A percentile compares a stretch with the other conserved stretches of the same genome.
These are phyloP conservation scores for Ogataea methanolica DNA, from an alignment of 805 yeast genomes.

Conservation along the genomic window DNA sequence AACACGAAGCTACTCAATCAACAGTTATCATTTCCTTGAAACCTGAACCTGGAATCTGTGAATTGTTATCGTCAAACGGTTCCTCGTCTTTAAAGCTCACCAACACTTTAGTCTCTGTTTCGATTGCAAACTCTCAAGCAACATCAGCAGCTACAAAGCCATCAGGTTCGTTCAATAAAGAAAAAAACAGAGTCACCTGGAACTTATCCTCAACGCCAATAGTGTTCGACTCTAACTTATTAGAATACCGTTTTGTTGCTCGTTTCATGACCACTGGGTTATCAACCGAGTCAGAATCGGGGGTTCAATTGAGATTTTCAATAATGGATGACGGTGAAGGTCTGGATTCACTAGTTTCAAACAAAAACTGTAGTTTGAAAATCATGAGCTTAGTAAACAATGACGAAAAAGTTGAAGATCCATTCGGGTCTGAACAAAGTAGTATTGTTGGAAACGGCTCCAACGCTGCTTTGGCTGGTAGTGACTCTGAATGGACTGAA, in stretches of 20 bases:
- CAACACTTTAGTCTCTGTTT: conserved; percentile 58
- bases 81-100: conserved; percentile 41
- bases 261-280: conserved; percentile 73
- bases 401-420: conserved; percentile 28
- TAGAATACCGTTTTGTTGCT: conserved; percentile 73
- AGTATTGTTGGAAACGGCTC: not conserved
- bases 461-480: not conserved
- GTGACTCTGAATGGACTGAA: conserved; percentile 25
- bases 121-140: conserved; percentile 58
- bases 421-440: conserved; percentile 28
- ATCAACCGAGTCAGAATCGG: conserved; percentile 70
- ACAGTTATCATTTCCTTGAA: conserved; percentile 73
- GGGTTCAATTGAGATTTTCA: conserved; percentile 67
- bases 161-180: conserved; percentile 84
- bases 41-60: conserved; percentile 43
- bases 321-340: conserved; percentile 20
- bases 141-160: conserved; percentile 85
- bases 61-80: conserved; percentile 30
- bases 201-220: conserved; percentile 43
- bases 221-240: conserved; percentile 28
- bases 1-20: conserved; percentile 78
- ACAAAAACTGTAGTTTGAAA: conserved; percentile 34
- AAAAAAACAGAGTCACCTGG: conserved; percentile 85
- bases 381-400: not conserved
- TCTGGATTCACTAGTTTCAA: conserved; percentile 4